Evolutionary conservation across 352 stramenopile species (phyloP).

Genomic region (Phytophthora aleatoria): DNA sequence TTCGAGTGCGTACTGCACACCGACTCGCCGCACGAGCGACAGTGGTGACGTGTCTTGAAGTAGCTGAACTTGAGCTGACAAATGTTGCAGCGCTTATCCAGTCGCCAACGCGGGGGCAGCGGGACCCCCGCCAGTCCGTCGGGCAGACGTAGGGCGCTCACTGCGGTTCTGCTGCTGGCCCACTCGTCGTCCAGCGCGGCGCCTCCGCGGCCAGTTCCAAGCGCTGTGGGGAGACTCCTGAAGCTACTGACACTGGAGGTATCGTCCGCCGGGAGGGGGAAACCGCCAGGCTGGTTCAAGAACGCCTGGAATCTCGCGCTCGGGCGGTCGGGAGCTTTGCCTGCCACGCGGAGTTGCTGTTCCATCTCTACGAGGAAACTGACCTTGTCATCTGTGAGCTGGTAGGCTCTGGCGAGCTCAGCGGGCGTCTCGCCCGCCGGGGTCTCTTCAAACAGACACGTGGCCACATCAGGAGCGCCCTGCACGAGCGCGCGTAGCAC

Average conservation of each 20-base stretch:
- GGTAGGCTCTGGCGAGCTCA: constrained; percentile 64
- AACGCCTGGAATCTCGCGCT: constrained; percentile 60
- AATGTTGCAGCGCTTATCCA: constrained; percentile 82
- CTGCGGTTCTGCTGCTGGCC: constrained; percentile 22
- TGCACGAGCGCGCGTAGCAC: constrained; percentile 63
- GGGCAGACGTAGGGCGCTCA: constrained; percentile 35
- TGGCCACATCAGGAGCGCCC: constrained; percentile 42
- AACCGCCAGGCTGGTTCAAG: constrained; percentile 37
- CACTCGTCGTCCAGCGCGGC: constrained; percentile 25
- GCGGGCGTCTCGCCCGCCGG: constrained; percentile 69
- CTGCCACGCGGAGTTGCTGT: constrained; percentile 44
- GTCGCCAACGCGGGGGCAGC: constrained; percentile 70
- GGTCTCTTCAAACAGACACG: constrained; percentile 67
- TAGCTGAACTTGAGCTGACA: constrained; percentile 88
- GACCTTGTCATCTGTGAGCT: constrained; percentile 57
- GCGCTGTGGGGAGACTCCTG: constrained; percentile 15
- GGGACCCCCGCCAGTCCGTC: constrained; percentile 37
- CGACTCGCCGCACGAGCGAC: constrained; percentile 85
- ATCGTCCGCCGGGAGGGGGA: constrained; percentile 30
- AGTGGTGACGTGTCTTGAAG: constrained; percentile 88
- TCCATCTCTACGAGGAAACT: constrained; percentile 51
- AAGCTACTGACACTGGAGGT: constrained; percentile 39
- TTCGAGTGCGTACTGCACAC: constrained; percentile 87
- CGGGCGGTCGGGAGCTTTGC: constrained; percentile 50
- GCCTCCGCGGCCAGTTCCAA: constrained; percentile 23